phyloP scores from a whole-genome alignment of 345 rosid genomes.

The Populus euphratica region DNA sequence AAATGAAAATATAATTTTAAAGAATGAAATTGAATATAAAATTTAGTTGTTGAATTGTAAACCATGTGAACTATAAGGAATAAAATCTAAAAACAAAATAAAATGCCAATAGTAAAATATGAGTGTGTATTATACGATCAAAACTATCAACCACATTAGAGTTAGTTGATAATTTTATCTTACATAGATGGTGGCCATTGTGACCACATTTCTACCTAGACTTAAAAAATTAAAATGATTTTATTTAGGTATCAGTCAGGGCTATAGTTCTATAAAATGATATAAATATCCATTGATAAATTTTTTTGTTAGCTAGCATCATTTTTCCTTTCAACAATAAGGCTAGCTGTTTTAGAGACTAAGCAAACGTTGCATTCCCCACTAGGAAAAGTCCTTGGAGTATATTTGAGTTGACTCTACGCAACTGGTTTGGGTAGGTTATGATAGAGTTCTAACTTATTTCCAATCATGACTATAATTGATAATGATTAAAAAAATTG shows the following conservation, averaged over 20 bases:
- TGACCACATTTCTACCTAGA: not conserved
- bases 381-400: not conserved
- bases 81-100: too few species aligned
- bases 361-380: not conserved
- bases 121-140: not conserved
- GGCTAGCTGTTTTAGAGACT: not conserved
- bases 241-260: not conserved
- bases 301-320: not conserved
- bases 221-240: not conserved
- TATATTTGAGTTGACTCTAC: conserved; percentile 10
- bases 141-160: not conserved
- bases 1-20: too few species aligned
- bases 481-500: conserved; percentile 15
- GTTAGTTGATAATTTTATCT: not conserved
- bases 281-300: not conserved
- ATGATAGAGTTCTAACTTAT: conserved; percentile 18
- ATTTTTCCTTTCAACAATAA: not conserved
- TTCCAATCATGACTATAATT: conserved; percentile 18
- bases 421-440: conserved; percentile 15
- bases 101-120: too few species aligned
- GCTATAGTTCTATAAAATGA: not conserved
- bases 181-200: not conserved
- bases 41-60: too few species aligned
- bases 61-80: too few species aligned
- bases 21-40: too few species aligned